These are phyloP conservation scores for Basidiobolus meristosporus DNA, from an alignment of 371 early-diverging fungal genomes.

Conservation along the genomic window DNA sequence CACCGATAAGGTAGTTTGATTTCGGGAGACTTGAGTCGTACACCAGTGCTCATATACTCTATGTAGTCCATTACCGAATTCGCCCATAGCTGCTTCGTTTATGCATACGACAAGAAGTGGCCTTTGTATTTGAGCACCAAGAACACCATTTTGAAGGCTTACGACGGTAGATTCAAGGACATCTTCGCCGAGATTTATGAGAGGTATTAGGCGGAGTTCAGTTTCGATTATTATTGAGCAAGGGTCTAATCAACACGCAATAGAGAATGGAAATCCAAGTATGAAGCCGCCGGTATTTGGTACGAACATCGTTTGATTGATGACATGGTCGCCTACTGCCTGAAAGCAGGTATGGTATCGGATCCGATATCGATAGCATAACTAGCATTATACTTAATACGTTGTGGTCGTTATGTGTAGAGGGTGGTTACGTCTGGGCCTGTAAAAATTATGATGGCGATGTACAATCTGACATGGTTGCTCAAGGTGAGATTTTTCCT, in stretches of 20 bases:
- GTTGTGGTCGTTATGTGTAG: too few relatives aligned
- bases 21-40: too few relatives aligned
- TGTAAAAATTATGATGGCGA: conserved; percentile 93
- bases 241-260: too few relatives aligned
- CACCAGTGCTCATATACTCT: too few relatives aligned
- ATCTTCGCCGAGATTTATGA: conserved; percentile 85
- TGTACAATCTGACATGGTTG: conserved; percentile 85
- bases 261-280: too few relatives aligned
- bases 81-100: conserved; percentile 84
- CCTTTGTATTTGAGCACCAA: conserved; percentile 92
- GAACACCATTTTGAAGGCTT: conserved; percentile 92
- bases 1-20: too few relatives aligned
- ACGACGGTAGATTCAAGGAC: conserved; percentile 96
- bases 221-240: too few relatives aligned
- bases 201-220: conserved; percentile 37
- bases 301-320: conserved; percentile 96
- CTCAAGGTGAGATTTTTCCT: too few relatives aligned
- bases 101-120: conserved; percentile 66
- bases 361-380: too few relatives aligned
- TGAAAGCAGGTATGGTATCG: conserved; percentile 84
- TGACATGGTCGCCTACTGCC: conserved; percentile 94
- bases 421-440: conserved; percentile 94
- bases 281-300: conserved; percentile 65
- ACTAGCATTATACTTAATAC: too few relatives aligned
- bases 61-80: conserved; percentile 86